Evolutionary conservation across 129 eudicot genomes (phyloP).

Genomic region (Lactuca sativa): DNA sequence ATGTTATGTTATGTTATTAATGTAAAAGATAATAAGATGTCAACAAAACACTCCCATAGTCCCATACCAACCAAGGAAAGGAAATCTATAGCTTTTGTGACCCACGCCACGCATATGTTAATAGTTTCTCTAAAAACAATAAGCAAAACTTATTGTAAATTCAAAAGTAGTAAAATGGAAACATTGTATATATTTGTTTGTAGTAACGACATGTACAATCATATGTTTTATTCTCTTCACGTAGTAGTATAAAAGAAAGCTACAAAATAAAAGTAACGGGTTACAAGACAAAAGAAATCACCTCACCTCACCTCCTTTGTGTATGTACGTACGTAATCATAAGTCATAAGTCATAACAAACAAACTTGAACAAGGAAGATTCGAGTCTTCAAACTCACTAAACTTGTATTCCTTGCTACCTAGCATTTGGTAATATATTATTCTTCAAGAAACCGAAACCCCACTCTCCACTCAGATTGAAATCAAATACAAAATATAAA

Average conservation of each 20-base stretch:
- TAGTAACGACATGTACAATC: neutral
- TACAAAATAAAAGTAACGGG: neutral
- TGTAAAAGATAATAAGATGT: slow-evolving; percentile 8
- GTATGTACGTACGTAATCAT: too few relatives aligned
- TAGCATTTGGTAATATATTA: neutral
- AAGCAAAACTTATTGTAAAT: neutral
- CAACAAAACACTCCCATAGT: neutral
- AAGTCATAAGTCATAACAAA: neutral
- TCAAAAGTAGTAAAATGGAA: neutral
- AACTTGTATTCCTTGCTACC: too few relatives aligned
- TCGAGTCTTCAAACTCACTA: neutral
- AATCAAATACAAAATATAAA: neutral
- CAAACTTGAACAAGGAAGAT: too few relatives aligned
- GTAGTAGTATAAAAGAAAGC: neutral
- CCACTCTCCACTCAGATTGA: neutral
- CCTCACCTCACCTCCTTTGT: too few relatives aligned
- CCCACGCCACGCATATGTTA: neutral
- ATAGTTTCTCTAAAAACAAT: neutral
- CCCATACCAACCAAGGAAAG: slow-evolving; percentile 6
- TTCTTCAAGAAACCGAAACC: slow-evolving; percentile 15
- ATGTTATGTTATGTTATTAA: neutral
- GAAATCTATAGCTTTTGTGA: neutral
- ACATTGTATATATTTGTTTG: neutral
- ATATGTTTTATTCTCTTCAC: too few relatives aligned
- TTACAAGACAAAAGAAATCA: neutral